Conservation (phyloP, 2,329 filamentous ascomycete species). For the Trichoderma atroviride region DNA sequence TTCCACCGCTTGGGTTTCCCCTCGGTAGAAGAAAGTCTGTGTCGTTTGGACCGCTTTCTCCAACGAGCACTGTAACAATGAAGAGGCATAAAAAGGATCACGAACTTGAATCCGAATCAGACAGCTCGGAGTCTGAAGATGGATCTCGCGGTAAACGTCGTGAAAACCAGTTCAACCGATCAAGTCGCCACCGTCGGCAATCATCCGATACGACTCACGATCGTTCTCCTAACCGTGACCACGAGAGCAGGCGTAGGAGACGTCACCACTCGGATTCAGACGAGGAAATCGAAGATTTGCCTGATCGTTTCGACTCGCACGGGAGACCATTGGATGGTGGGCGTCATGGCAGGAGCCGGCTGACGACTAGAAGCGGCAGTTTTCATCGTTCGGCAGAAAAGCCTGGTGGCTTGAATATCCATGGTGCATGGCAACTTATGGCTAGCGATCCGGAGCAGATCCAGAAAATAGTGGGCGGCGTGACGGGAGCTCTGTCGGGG, state of each 20-base stretch:
- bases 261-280: slow-evolving; percentile 35
- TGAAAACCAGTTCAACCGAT: slow-evolving; percentile 29
- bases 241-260: neutral
- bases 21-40: slow-evolving; percentile 44
- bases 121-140: slow-evolving; percentile 27
- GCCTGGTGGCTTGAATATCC: slow-evolving; percentile 42
- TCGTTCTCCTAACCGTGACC: slow-evolving; percentile 33
- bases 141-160: slow-evolving; percentile 29
- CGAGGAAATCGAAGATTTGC: slow-evolving; percentile 46
- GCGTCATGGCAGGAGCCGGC: slow-evolving; percentile 28
- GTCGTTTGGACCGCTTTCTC: slow-evolving; percentile 53
- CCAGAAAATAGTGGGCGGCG: slow-evolving; percentile 40
- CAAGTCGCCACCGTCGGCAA: slow-evolving; percentile 33
- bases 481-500: slow-evolving; percentile 38
- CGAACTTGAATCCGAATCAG: slow-evolving; percentile 31
- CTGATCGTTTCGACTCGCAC: slow-evolving; percentile 51
- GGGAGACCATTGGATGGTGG: slow-evolving; percentile 45
- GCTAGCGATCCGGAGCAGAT: slow-evolving; percentile 48
- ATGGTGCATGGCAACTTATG: slow-evolving; percentile 49
- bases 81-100: slow-evolving; percentile 45
- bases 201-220: slow-evolving; percentile 43
- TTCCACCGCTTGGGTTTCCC: slow-evolving; percentile 13
- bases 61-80: slow-evolving; percentile 52
- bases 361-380: slow-evolving; percentile 46
- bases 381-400: slow-evolving; percentile 45